phyloP scores from a whole-genome alignment of 2,329 filamentous ascomycete species.

The Aplosporella prunicola region DNA sequence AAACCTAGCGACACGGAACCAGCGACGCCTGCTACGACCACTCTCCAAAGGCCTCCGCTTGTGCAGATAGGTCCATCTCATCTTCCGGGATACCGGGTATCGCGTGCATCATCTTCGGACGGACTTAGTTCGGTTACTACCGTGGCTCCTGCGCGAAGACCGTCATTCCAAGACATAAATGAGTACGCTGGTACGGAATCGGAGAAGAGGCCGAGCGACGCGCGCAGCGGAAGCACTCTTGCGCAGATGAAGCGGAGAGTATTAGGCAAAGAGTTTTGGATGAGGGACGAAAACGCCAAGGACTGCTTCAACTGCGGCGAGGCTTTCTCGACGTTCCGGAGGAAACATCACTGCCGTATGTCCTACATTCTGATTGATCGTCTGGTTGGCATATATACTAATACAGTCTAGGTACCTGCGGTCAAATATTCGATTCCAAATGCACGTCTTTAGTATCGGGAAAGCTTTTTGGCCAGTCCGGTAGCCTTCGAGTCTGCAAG shows the following conservation, averaged over 20 bases:
- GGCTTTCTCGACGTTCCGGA: slow-evolving; percentile 82
- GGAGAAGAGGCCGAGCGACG: slow-evolving; percentile 26
- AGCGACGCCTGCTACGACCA: neutral
- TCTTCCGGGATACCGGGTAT: slow-evolving; percentile 38
- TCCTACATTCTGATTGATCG: neutral
- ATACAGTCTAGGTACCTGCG: slow-evolving; percentile 49
- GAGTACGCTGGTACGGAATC: slow-evolving; percentile 15
- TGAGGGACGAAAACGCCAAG: slow-evolving; percentile 97
- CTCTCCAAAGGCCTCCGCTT: slow-evolving; percentile 25
- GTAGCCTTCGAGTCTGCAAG: slow-evolving; percentile 81
- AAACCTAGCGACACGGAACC: neutral
- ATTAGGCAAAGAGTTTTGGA: slow-evolving; percentile 94
- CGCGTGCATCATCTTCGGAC: slow-evolving; percentile 38
- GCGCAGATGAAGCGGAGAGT: slow-evolving; percentile 73
- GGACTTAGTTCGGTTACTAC: slow-evolving; percentile 31
- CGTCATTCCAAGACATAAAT: slow-evolving; percentile 20
- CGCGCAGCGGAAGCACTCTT: slow-evolving; percentile 18
- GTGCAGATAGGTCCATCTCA: slow-evolving; percentile 37
- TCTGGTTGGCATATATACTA: neutral
- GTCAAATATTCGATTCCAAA: slow-evolving; percentile 97
- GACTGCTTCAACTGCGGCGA: slow-evolving; percentile 91
- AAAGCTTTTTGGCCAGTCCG: slow-evolving; percentile 74
- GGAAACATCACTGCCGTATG: slow-evolving; percentile 85
- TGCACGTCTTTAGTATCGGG: slow-evolving; percentile 90
- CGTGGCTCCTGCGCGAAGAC: slow-evolving; percentile 23